A percentile compares a stretch with the other conserved stretches of the same genome.
These are phyloP conservation scores for Catenaria anguillulae DNA, from an alignment of 371 early-diverging fungal genomes.

Conservation along the genomic window DNA sequence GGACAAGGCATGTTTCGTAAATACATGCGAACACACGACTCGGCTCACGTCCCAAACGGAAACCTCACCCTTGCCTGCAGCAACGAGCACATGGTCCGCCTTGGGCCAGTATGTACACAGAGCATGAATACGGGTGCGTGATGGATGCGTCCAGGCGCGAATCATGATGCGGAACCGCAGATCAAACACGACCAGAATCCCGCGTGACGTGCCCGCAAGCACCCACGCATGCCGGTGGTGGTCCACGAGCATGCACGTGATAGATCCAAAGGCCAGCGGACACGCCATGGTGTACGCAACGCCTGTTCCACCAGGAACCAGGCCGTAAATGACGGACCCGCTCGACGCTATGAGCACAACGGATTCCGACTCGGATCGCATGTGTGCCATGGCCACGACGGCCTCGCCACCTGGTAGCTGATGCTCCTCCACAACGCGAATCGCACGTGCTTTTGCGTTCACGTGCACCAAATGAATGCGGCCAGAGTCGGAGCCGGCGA, in stretches of 20 bases:
- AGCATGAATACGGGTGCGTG: slow-evolving; percentile 46
- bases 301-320: background rate
- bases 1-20: slow-evolving; percentile 2
- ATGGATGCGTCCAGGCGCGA: slow-evolving; percentile 64
- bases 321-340: background rate
- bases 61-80: slow-evolving; percentile 59
- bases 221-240: slow-evolving; percentile 42
- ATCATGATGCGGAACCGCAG: slow-evolving; percentile 63
- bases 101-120: slow-evolving; percentile 27
- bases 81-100: slow-evolving; percentile 30
- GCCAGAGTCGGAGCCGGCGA: background rate
- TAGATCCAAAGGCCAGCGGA: slow-evolving; percentile 7
- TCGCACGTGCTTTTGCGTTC: background rate
- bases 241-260: slow-evolving; percentile 57
- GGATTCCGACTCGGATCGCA: background rate
- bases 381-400: background rate
- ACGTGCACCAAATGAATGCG: background rate
- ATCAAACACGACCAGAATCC: slow-evolving; percentile 70
- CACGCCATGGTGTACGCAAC: background rate
- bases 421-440: background rate
- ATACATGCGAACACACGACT: slow-evolving; percentile 53
- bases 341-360: background rate
- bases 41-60: slow-evolving; percentile 68
- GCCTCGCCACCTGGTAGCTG: background rate
- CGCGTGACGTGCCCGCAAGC: slow-evolving; percentile 63